These are phyloP conservation scores for Monosporascus sp. DNA, from an alignment of 2,329 filamentous ascomycete species.

Conservation along the genomic window DNA sequence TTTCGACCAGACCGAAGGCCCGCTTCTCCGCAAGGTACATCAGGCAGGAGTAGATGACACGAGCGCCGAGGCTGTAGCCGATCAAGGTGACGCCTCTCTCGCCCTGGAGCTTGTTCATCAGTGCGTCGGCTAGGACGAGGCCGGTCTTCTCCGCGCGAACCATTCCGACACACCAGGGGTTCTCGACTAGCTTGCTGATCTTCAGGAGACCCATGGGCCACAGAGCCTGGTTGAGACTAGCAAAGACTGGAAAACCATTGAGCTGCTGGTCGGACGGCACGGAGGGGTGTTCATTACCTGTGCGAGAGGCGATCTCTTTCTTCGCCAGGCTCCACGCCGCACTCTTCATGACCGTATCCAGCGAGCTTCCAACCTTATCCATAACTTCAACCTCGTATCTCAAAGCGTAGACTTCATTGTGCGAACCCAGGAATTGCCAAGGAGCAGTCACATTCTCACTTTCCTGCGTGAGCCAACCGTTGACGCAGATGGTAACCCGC, in stretches of 20 bases:
- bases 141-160: constrained; percentile 68
- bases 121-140: constrained; percentile 68
- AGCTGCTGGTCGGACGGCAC: constrained; percentile 5
- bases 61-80: constrained; percentile 76
- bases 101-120: constrained; percentile 77
- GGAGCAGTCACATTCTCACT: constrained; percentile 64
- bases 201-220: constrained; percentile 63
- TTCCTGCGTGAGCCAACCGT: constrained; percentile 71
- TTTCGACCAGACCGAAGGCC: constrained; percentile 80
- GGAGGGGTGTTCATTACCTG: constrained; percentile 34
- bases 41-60: constrained; percentile 78
- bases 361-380: constrained; percentile 68
- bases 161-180: constrained; percentile 74
- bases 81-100: constrained; percentile 75
- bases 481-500: constrained; percentile 76
- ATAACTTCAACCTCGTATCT: constrained; percentile 79
- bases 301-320: constrained; percentile 40
- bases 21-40: constrained; percentile 68
- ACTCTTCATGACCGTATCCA: constrained; percentile 72
- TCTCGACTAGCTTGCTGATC: constrained; percentile 71
- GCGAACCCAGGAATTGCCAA: constrained; percentile 70
- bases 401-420: constrained; percentile 75
- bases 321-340: constrained; percentile 72
- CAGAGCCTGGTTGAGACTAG: constrained; percentile 50
- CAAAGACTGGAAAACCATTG: constrained; percentile 38